Conservation (phyloP, 345 rosid species). For the Linum lewisii region DNA sequence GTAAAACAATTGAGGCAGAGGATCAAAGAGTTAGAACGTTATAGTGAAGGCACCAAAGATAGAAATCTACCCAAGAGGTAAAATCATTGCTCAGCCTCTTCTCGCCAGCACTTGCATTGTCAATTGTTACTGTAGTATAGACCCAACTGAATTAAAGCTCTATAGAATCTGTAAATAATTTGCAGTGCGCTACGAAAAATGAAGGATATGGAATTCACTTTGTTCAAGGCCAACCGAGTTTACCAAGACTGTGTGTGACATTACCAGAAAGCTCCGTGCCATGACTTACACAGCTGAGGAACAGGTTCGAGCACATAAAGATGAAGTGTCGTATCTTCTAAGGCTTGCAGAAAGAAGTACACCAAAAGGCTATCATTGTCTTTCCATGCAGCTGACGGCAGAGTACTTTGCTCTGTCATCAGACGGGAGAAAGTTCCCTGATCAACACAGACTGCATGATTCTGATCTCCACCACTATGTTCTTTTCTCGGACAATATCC, state of each 20-base stretch:
- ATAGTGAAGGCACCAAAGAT: slow-evolving; percentile 56
- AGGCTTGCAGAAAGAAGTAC: slow-evolving; percentile 24
- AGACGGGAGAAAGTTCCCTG: slow-evolving; percentile 59
- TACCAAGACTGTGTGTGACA: slow-evolving; percentile 57
- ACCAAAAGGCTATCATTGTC: slow-evolving; percentile 26
- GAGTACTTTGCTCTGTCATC: slow-evolving; percentile 37
- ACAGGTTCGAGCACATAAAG: slow-evolving; percentile 55
- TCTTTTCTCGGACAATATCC: slow-evolving; percentile 21
- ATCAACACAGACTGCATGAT: slow-evolving; percentile 43
- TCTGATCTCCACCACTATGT: slow-evolving; percentile 25
- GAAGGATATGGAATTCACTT: slow-evolving; percentile 48
- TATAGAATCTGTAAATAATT: slow-evolving; percentile 13
- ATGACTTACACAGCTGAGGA: slow-evolving; percentile 70
- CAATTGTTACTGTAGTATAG: not conserved
- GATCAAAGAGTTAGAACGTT: slow-evolving; percentile 61
- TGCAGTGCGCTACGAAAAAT: slow-evolving; percentile 59
- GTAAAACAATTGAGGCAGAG: slow-evolving; percentile 64
- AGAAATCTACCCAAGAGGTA: slow-evolving; percentile 74
- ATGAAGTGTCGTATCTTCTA: slow-evolving; percentile 52
- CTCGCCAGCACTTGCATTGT: not conserved
- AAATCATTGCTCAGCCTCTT: not conserved
- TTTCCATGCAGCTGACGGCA: slow-evolving; percentile 19
- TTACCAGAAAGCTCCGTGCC: slow-evolving; percentile 64
- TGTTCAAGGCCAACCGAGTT: slow-evolving; percentile 47
- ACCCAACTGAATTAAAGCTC: slow-evolving; percentile 4